Evolutionary conservation across 2,329 filamentous ascomycete genomes (phyloP).

Genomic region (Trichophaea hybrida): DNA sequence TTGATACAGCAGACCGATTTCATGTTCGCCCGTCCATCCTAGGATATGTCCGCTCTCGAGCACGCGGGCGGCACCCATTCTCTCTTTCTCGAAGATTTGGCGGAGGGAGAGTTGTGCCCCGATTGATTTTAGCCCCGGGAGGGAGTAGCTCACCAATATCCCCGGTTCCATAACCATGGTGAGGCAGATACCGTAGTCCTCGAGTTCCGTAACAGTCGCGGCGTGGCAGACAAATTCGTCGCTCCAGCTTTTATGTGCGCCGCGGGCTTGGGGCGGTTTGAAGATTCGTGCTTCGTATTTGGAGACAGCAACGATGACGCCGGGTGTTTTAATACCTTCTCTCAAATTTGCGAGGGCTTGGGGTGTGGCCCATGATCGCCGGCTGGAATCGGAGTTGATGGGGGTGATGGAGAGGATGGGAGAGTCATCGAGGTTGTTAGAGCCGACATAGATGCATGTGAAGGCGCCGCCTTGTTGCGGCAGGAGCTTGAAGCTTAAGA

Average conservation of each 20-base stretch:
- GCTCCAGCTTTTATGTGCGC: constrained; percentile 84
- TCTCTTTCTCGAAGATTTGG: constrained; percentile 10
- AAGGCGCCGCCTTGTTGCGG: constrained; percentile 55
- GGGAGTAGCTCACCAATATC: constrained; percentile 61
- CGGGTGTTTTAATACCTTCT: constrained; percentile 60
- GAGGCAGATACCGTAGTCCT: constrained; percentile 61
- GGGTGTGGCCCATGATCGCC: constrained; percentile 60
- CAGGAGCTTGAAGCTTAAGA: constrained; percentile 81
- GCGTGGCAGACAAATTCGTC: constrained; percentile 60
- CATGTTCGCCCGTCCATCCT: constrained; percentile 77
- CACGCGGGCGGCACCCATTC: constrained; percentile 16
- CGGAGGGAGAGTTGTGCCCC: constrained; percentile 31
- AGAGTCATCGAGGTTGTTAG: constrained; percentile 48
- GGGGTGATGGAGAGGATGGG: constrained; percentile 62
- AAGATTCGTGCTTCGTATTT: constrained; percentile 68
- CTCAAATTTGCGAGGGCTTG: constrained; percentile 60
- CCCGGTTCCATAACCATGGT: constrained; percentile 77
- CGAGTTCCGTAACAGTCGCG: constrained; percentile 60
- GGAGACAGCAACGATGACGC: constrained; percentile 65
- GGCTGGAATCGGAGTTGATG: constrained; percentile 64
- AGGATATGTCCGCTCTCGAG: constrained; percentile 53
- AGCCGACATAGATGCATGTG: constrained; percentile 55
- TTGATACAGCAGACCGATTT: constrained; percentile 66
- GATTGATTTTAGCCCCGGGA: constrained; percentile 81
- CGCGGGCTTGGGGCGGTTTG: constrained; percentile 69